Conservation (phyloP, 2,329 filamentous ascomycete species). For the Sporothrix mexicana region DNA sequence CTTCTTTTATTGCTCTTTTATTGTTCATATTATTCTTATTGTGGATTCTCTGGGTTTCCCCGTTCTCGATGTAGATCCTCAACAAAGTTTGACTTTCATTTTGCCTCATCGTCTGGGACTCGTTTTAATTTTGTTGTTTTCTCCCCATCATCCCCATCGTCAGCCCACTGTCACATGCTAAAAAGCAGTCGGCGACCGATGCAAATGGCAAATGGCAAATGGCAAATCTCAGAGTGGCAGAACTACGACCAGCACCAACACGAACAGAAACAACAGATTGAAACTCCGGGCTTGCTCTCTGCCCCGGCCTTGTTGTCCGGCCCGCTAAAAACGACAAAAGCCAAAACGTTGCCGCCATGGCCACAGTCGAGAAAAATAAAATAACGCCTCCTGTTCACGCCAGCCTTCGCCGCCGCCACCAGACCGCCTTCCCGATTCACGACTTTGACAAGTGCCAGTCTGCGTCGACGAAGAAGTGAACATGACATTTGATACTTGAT, state of each 20-base stretch:
- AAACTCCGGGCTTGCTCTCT: background rate
- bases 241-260: no score
- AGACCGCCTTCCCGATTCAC: slow-evolving; percentile 4
- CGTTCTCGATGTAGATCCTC: slow-evolving; percentile 16
- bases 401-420: slow-evolving; percentile 3
- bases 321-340: background rate
- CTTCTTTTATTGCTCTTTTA: background rate
- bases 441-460: background rate
- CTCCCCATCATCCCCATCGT: background rate
- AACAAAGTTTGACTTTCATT: background rate
- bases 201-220: no score
- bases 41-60: background rate
- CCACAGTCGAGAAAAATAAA: background rate
- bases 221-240: no score
- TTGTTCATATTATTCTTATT: background rate
- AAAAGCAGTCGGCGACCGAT: background rate
- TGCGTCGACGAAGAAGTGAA: background rate
- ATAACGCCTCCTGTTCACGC: background rate
- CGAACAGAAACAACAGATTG: background rate
- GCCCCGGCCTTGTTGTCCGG: background rate
- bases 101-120: background rate
- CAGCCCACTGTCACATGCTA: slow-evolving; percentile 19
- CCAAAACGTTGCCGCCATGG: background rate
- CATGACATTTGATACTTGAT: background rate
- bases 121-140: background rate